phyloP scores from a whole-genome alignment of 2,329 filamentous ascomycete species.

The Exutisphaerella laricina region DNA sequence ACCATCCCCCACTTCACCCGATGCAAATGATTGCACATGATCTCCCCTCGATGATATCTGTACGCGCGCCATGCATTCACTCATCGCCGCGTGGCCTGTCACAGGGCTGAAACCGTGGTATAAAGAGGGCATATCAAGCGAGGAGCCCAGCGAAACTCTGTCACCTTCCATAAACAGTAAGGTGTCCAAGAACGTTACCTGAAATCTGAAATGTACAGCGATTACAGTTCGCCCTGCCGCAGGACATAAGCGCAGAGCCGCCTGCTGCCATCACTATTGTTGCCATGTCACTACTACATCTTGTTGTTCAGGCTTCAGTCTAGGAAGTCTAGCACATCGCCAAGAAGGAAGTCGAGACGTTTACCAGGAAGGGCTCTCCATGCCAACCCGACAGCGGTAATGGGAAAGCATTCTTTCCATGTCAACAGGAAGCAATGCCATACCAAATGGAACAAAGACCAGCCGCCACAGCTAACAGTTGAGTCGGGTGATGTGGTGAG shows the following conservation, averaged over 20 bases:
- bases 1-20: not conserved
- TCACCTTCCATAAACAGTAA: conserved; percentile 1
- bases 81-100: not conserved
- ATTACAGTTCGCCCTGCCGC: not conserved
- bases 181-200: not conserved
- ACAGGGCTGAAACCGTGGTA: not conserved
- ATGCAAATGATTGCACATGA: not conserved
- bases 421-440: conserved; percentile 20
- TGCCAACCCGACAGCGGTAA: not conserved
- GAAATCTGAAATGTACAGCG: no score
- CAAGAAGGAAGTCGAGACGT: no score
- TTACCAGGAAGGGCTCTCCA: not conserved
- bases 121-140: not conserved
- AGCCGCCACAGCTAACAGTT: conserved; percentile 16
- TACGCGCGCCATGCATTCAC: not conserved
- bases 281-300: not conserved
- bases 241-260: conserved; percentile 4
- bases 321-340: no score
- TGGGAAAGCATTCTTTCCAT: conserved; percentile 9
- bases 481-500: conserved; percentile 17
- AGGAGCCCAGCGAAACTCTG: not conserved
- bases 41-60: not conserved
- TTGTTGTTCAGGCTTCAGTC: no score
- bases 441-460: conserved; percentile 16
- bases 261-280: not conserved